These are phyloP conservation scores for Tylopilus sp. DNA, from an alignment of 768 basidiomycete species.

Conservation along the genomic window DNA sequence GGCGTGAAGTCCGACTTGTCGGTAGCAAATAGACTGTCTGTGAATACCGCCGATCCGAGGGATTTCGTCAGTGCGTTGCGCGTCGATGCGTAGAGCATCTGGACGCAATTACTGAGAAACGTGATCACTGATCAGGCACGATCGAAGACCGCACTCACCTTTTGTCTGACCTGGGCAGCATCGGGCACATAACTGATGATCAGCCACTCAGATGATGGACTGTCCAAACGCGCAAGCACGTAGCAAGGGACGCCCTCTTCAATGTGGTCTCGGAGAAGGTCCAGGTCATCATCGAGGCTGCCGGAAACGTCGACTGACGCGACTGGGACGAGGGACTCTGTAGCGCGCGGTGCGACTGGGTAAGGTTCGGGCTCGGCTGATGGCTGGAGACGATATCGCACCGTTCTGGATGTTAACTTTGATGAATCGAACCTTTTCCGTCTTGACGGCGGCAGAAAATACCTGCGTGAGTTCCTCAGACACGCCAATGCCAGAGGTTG, in stretches of 20 bases:
- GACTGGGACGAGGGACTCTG: conserved; percentile 71
- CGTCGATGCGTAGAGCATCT: conserved; percentile 91
- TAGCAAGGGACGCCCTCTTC: conserved; percentile 69
- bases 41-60: conserved; percentile 72
- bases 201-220: conserved; percentile 63
- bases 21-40: conserved; percentile 76
- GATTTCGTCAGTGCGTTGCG: conserved; percentile 64
- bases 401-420: conserved; percentile 77
- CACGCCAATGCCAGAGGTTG: conserved; percentile 67
- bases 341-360: conserved; percentile 10
- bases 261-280: conserved; percentile 52
- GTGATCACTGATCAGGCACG: background rate
- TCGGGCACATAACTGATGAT: conserved; percentile 82
- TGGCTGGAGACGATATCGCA: conserved; percentile 32
- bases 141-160: conserved; percentile 42
- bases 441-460: conserved; percentile 58
- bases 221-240: conserved; percentile 63
- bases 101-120: background rate
- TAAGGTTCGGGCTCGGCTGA: conserved; percentile 21
- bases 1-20: conserved; percentile 63
- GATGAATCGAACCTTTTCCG: conserved; percentile 60
- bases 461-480: conserved; percentile 52
- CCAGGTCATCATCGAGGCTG: conserved; percentile 61
- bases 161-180: conserved; percentile 72
- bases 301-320: conserved; percentile 44